These are phyloP conservation scores for Phylloporus rhodoxanthus DNA, from an alignment of 768 basidiomycete species.

Conservation along the genomic window DNA sequence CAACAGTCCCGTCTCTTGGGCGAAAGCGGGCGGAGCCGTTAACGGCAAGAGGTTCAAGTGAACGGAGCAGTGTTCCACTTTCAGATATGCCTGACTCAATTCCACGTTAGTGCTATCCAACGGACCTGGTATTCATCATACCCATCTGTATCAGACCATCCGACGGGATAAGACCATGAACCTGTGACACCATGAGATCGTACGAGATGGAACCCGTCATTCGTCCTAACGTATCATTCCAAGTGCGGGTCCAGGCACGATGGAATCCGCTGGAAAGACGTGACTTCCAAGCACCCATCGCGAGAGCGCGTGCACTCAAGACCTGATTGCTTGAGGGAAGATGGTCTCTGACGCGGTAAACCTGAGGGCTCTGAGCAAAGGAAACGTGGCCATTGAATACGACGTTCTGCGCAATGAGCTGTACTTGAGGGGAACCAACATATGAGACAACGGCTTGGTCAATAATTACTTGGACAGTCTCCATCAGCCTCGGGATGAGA, in stretches of 20 bases:
- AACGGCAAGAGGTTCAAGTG: conserved; percentile 43
- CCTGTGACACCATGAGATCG: conserved; percentile 42
- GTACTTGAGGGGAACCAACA: conserved; percentile 45
- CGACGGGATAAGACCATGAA: conserved; percentile 39
- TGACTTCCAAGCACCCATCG: conserved; percentile 58
- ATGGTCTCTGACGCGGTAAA: conserved; percentile 9
- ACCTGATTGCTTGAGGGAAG: conserved; percentile 10
- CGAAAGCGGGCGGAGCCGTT: conserved; percentile 49
- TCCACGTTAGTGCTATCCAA: background rate
- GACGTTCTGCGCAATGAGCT: conserved; percentile 46
- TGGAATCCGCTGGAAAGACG: conserved; percentile 54
- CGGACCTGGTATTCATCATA: conserved; percentile 13
- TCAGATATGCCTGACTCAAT: conserved; percentile 17
- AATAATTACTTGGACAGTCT: conserved; percentile 63
- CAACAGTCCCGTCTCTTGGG: conserved; percentile 49
- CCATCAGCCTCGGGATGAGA: conserved; percentile 62
- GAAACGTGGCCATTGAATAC: conserved; percentile 49
- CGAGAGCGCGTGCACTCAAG: conserved; percentile 34
- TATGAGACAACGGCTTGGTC: conserved; percentile 49
- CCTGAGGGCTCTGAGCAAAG: conserved; percentile 46
- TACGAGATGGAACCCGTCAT: conserved; percentile 54
- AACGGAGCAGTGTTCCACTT: conserved; percentile 37
- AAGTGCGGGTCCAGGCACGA: conserved; percentile 62
- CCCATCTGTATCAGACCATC: conserved; percentile 21
- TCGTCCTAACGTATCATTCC: conserved; percentile 63